Evolutionary conservation across 495 filamentous ascomycete species (phyloP), one percentile per base, ranked within the genome.

Genomic region (Platismatia glauca): DNA sequence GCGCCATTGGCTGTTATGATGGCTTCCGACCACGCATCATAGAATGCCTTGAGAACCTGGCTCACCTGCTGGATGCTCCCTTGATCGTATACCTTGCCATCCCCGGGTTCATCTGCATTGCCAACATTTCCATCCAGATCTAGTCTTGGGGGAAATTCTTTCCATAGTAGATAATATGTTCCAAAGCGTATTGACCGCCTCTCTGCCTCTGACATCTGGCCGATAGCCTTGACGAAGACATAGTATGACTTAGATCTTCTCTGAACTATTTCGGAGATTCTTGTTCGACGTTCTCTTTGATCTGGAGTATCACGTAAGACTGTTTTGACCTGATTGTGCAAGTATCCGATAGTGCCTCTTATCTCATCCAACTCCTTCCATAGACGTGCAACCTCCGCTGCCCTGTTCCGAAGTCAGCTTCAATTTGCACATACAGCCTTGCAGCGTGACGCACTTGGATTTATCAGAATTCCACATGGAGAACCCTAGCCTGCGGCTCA

Each of bases 121-220:
- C 59, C 59, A 55, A 57, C 35, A n/a, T 66, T 63, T 4, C 39
- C 60, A 34, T 62, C 55, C 15, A 64, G 34, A 29, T 59, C 62
- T 52, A 24, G 13, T 11, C 34, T 11, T 12, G 12, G 16, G 33
- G 62, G 57, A 15, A 64, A 16, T 5, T 64, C 13, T 16, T 16
- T 13, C 62, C 62, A 64, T 4, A 64, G 44, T 6, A 64, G 33
- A 4, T 34, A 11, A 16, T 53, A 44, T 5, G 62, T 57, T 27
- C 31, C 37, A 22, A 57, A 37, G 15, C 56, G 62, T 15, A 55
- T 39, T 20, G 7, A 22, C 41, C 50, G 41, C 24, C 12, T 8
- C 4, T 55, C 22, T 58, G 39, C 39, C 16, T 44, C 48, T 8
- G 22, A 37, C 20, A 22, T 35, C 13, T 31, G 48, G 35, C 24